Evolutionary conservation across 768 basidiomycete species (phyloP), one percentile per base, ranked within the genome.

Genomic region (Lyophyllum decastes): DNA sequence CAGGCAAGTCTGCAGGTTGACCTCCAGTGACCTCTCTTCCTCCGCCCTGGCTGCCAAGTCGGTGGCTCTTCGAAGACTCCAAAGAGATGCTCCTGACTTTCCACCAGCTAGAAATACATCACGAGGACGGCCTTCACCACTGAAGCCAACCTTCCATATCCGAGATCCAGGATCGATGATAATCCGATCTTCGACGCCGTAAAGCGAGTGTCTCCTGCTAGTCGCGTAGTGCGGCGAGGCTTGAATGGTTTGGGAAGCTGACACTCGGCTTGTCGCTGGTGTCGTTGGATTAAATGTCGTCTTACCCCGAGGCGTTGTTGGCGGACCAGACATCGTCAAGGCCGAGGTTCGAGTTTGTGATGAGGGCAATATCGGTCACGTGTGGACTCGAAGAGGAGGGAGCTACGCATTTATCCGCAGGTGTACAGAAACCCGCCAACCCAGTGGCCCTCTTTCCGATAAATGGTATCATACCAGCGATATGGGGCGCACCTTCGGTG

Each of bases 61-160:
- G 12, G 76, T 66, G 2, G 87, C 81, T 34, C 86, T 76, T 52
- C 73, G 78, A 54, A 88, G 80, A 21, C 73, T 78, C 89, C 91
- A 92, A 25, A 92, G 65, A 0, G 83, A 68, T 43, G 71, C 64
- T 4, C 78, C 78, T 12, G 67, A 72, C 27, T 73, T 65, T 14
- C 74, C 68, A 14, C 78, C 79, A 0, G 86, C 80, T 64, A 82
- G 83, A 70, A 96, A 91, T n/a, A 95, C 88, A 55, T 94, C 90
- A 64, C 97, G 75, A 9, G 97, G 95, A 58, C 86, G 82, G 4
- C 94, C 87, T 76, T 99, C 97, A 14, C 96, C 96, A 66, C 94
- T 95, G 77, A 98, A 98, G 2, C 97, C 97, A 11, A 95, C 92
- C 75, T 95, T 97, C 95, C 96, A 98, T 59, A 95, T 82, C 52